Evolutionary conservation across 345 rosid species (phyloP).

Genomic region (Anacardium occidentale): DNA sequence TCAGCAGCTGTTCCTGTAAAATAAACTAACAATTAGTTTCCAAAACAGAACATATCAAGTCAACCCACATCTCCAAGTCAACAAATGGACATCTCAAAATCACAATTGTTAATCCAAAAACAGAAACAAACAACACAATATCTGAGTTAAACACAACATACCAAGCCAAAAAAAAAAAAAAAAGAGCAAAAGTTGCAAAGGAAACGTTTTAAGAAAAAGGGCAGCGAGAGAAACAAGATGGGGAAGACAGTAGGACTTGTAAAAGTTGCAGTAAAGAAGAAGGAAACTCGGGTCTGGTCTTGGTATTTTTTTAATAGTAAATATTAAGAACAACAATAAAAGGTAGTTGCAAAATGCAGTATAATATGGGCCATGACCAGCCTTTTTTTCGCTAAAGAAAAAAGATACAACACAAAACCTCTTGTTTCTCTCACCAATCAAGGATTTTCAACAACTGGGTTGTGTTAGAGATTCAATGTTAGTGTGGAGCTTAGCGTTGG

Average conservation of each 20-base stretch:
- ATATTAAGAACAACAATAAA: conserved; percentile 16
- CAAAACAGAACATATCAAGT: background rate
- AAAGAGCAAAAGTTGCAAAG: conserved; percentile 19
- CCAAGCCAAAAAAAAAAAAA: conserved; percentile 28
- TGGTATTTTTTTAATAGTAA: background rate
- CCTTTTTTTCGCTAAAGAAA: conserved; percentile 11
- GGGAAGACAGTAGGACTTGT: conserved; percentile 20
- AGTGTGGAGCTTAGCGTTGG: conserved; percentile 7
- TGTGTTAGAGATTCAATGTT: background rate
- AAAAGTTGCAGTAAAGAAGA: conserved; percentile 45
- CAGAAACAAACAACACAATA: conserved; percentile 12
- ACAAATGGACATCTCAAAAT: conserved; percentile 20
- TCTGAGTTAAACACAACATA: conserved; percentile 25
- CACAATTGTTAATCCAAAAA: conserved; percentile 14
- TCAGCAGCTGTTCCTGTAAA: background rate
- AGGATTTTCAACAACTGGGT: conserved; percentile 15
- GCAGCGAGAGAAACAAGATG: conserved; percentile 16
- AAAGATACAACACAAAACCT: background rate
- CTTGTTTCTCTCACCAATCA: conserved; percentile 24
- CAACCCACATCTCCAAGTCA: conserved; percentile 12
- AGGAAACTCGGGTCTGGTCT: conserved; percentile 25
- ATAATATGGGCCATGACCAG: conserved; percentile 42
- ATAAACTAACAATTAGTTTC: conserved; percentile 1
- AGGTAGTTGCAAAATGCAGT: conserved; percentile 36
- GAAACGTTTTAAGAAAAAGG: conserved; percentile 24